Conservation (phyloP, 2,329 filamentous ascomycete genomes). For the Aspergillus brasiliensis region DNA sequence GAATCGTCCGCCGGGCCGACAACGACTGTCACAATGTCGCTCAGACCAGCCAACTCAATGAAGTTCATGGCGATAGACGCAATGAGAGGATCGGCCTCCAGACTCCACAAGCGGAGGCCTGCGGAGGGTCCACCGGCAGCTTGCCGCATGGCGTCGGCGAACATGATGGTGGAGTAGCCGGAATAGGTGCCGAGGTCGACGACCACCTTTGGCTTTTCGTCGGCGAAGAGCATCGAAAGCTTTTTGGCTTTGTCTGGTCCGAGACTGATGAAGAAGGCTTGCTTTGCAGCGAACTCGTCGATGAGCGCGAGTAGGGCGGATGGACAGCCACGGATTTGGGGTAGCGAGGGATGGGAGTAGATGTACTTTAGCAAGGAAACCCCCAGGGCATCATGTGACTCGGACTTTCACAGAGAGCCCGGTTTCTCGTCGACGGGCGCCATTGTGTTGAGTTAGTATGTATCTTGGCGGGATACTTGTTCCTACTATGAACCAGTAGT, state of each 20-base stretch:
- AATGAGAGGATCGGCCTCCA: constrained; percentile 75
- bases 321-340: neutral
- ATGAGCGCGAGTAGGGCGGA: constrained; percentile 62
- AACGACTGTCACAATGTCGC: constrained; percentile 68
- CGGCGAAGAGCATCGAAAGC: constrained; percentile 66
- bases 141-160: constrained; percentile 65
- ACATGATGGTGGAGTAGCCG: constrained; percentile 78
- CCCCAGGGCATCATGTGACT: neutral
- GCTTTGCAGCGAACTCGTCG: constrained; percentile 64
- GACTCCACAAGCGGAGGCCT: constrained; percentile 63
- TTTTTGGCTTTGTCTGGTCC: constrained; percentile 74
- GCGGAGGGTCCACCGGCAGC: constrained; percentile 53
- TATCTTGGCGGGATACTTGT: neutral
- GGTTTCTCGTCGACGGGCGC: neutral
- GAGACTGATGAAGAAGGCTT: constrained; percentile 79
- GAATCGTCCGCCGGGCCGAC: constrained; percentile 69
- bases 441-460: neutral
- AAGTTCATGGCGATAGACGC: constrained; percentile 68
- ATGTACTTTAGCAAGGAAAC: neutral
- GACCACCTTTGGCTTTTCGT: constrained; percentile 68
- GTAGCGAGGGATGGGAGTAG: constrained; percentile 1
- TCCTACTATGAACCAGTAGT: no score
- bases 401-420: neutral
- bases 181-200: constrained; percentile 80
- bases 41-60: constrained; percentile 71